Base-by-base conservation (phyloP, 306 rosid species). In the Cucurbita maxima region DNA sequence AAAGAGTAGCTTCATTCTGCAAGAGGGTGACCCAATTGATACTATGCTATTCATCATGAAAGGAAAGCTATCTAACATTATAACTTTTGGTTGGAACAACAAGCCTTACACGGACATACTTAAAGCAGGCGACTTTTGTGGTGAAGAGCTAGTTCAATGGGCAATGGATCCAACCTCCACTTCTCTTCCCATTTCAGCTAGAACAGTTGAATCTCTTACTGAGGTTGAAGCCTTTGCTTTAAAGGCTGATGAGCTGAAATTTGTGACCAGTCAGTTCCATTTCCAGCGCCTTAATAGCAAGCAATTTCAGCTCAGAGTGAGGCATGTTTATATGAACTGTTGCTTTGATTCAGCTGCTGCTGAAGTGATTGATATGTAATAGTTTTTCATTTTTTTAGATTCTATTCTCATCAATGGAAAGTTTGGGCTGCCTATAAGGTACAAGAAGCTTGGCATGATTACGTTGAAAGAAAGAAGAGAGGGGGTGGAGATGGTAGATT, bases 141-240 rank as follows among this genome's bases (percentile, higher is more conserved):
- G 98, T 43, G 98, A 94, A 74, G 97, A 90, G 86, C 96, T 94
- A 78, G 84, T 94, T 22, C 89, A 94, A 48, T 94, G 96, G 98
- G 98, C 98, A 6, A 80, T 89, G 84, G 95, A 89, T 72, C 89
- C 95, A 19, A 76, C 55, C 47, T 25, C 88, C 61, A 54, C 96
- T 36, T 22, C 91, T 45, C 88, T 94, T 71, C 98, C 97, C 8
- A 80, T 76, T 40, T 94, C 97, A 55, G 88, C 92, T 1, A 83
- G 95, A 76, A 94, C 96, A 6, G 96, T 94, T 2, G 71, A 82
- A 63, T 69, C 96, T 16, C 77, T 79, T 16, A 82, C 90, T 12
- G 99, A 91, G 75, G 99, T 94, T 34, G 96, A 89, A 78, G 99
- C 96, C 38, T 94, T 89, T 79, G 91, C 97, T 58, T 83, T 94